Conservation (phyloP, 495 filamentous ascomycete species). For the Penicillium coffeae region DNA sequence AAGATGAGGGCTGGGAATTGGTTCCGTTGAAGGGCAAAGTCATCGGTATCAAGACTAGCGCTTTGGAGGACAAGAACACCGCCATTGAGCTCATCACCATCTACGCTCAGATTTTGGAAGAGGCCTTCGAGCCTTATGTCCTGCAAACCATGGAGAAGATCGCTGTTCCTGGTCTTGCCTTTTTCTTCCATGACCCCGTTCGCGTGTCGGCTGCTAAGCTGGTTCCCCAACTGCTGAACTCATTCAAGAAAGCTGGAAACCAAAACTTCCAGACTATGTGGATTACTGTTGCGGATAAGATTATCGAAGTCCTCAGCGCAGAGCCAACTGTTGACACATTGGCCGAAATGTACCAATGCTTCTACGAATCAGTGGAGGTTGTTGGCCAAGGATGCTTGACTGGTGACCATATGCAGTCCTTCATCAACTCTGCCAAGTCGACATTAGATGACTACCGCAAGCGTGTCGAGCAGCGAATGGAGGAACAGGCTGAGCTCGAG, state of each 20-base stretch:
- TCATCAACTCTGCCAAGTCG: constrained; percentile 77
- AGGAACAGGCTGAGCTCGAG: constrained; percentile 73
- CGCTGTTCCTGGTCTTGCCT: constrained; percentile 86
- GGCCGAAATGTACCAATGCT: constrained; percentile 99
- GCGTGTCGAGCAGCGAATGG: constrained; percentile 72
- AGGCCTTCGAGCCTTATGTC: constrained; percentile 87
- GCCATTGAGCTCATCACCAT: constrained; percentile 96
- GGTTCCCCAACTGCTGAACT: constrained; percentile 89
- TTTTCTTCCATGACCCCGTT: constrained; percentile 99
- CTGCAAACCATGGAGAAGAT: constrained; percentile 94
- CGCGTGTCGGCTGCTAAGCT: constrained; percentile 92
- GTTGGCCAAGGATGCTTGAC: constrained; percentile 79
- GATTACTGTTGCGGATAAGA: constrained; percentile 79
- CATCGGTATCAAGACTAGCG: constrained; percentile 96
- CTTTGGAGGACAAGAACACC: constrained; percentile 97
- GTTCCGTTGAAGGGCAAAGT: constrained; percentile 95
- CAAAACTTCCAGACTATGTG: constrained; percentile 74
- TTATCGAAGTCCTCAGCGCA: constrained; percentile 89
- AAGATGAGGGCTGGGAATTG: constrained; percentile 97
- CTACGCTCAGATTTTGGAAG: constrained; percentile 91
- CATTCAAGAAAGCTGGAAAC: constrained; percentile 82
- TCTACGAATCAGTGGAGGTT: constrained; percentile 97
- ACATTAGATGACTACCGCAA: constrained; percentile 89
- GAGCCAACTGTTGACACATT: constrained; percentile 96
- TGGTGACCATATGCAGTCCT: constrained; percentile 72